These are phyloP conservation scores for Fusarium paranaense DNA, from an alignment of 2,329 filamentous ascomycete species.

Conservation along the genomic window DNA sequence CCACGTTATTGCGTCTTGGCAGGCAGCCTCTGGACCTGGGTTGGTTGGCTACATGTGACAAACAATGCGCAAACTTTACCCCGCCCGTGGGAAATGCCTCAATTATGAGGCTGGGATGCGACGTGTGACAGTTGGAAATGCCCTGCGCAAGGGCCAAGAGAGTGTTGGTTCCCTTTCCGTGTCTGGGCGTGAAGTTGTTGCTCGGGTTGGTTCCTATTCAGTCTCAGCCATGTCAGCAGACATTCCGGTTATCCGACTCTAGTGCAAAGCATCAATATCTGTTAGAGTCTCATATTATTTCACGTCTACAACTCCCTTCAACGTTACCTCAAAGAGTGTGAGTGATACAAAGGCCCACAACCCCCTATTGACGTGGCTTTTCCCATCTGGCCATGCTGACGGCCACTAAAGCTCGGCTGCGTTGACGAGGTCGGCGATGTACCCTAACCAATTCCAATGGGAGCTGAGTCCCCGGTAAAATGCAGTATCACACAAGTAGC, in stretches of 20 bases:
- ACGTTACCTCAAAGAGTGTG: neutral
- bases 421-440: neutral
- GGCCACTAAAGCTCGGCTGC: neutral
- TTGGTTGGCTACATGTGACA: neutral
- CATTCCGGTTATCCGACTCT: neutral
- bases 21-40: neutral
- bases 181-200: neutral
- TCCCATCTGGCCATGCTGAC: neutral
- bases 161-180: neutral
- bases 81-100: neutral
- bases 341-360: neutral
- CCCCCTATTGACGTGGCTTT: neutral
- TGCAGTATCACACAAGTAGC: neutral
- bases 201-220: neutral
- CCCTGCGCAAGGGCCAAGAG: neutral
- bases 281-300: neutral
- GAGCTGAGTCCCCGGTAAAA: neutral
- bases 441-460: neutral
- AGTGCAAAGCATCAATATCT: neutral
- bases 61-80: neutral
- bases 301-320: neutral
- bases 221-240: neutral
- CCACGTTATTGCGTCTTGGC: neutral
- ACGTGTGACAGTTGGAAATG: neutral
- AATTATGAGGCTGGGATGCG: neutral